A percentile compares a stretch with the other conserved stretches of the same genome.
phyloP scores from a whole-genome alignment of 805 yeast species.

The Hemisphaericaspora nanyangensis region DNA sequence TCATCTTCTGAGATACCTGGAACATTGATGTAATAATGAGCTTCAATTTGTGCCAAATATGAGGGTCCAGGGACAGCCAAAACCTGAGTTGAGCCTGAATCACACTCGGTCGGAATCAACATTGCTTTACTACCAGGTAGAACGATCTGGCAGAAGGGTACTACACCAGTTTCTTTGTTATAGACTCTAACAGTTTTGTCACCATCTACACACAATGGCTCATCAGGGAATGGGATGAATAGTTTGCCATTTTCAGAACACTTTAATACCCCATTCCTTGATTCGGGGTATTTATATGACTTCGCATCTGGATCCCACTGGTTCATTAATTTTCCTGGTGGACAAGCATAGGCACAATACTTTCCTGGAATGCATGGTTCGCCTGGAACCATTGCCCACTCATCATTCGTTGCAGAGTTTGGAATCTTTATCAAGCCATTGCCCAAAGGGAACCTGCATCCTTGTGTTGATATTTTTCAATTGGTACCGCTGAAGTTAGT shows the following conservation, averaged over 20 bases:
- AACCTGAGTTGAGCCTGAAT: slow-evolving; percentile 42
- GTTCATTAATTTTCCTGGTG: slow-evolving; percentile 80
- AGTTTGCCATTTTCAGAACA: slow-evolving; percentile 70
- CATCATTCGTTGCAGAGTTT: slow-evolving; percentile 53
- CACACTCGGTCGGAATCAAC: slow-evolving; percentile 79
- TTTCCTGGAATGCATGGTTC: slow-evolving; percentile 69
- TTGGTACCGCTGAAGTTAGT: too few relatives aligned
- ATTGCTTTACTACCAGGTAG: slow-evolving; percentile 93
- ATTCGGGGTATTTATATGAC: slow-evolving; percentile 70
- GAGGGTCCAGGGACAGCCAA: slow-evolving; percentile 83
- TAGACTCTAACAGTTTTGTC: slow-evolving; percentile 65
- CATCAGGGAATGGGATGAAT: slow-evolving; percentile 54
- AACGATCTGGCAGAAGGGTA: slow-evolving; percentile 90
- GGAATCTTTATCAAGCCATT: too few relatives aligned
- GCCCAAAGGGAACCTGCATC: too few relatives aligned
- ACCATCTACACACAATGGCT: slow-evolving; percentile 71
- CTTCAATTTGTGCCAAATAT: slow-evolving; percentile 83
- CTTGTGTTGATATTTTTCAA: too few relatives aligned
- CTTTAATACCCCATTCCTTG: slow-evolving; percentile 78
- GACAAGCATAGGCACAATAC: slow-evolving; percentile 90
- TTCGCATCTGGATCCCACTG: slow-evolving; percentile 84
- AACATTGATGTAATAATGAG: slow-evolving; percentile 80
- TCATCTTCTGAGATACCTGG: slow-evolving; percentile 76
- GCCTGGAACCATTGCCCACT: slow-evolving; percentile 86
- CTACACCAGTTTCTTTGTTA: slow-evolving; percentile 53